Percentiles rank a stretch among this genome's conserved stretches.
Conservation (phyloP, 1,139 yeast species). For the Yamadazyma triangularis region DNA sequence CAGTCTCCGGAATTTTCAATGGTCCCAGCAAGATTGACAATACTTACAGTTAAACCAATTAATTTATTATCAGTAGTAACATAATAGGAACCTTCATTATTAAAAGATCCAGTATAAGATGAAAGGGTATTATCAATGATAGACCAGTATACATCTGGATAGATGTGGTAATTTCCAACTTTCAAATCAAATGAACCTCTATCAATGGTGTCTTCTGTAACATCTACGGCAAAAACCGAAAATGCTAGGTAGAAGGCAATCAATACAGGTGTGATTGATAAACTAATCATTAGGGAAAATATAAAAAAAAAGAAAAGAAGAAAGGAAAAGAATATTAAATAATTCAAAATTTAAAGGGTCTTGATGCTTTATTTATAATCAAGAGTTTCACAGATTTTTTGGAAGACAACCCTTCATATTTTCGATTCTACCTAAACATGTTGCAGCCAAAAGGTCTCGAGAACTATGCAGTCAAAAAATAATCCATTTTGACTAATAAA, state of each 20-base stretch:
- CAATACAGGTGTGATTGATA: no score
- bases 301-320: neutral
- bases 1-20: conserved; percentile 20
- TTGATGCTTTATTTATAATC: neutral
- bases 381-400: no score
- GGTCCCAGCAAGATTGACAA: conserved; percentile 8
- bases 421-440: no score
- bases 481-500: no score
- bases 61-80: conserved; percentile 10
- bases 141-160: conserved; percentile 26
- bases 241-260: neutral
- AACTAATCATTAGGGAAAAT: no score
- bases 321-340: neutral
- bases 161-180: conserved; percentile 11
- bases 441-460: no score
- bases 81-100: conserved; percentile 22
- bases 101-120: conserved; percentile 19
- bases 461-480: no score
- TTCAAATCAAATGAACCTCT: conserved; percentile 13
- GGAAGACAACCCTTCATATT: no score
- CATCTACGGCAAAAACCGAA: conserved; percentile 2
- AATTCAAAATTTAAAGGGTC: neutral
- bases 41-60: conserved; percentile 10
- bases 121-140: conserved; percentile 24
- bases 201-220: conserved; percentile 7